Base-by-base conservation (phyloP, 2,329 filamentous ascomycete genomes). In the Curvularia spicifera region DNA sequence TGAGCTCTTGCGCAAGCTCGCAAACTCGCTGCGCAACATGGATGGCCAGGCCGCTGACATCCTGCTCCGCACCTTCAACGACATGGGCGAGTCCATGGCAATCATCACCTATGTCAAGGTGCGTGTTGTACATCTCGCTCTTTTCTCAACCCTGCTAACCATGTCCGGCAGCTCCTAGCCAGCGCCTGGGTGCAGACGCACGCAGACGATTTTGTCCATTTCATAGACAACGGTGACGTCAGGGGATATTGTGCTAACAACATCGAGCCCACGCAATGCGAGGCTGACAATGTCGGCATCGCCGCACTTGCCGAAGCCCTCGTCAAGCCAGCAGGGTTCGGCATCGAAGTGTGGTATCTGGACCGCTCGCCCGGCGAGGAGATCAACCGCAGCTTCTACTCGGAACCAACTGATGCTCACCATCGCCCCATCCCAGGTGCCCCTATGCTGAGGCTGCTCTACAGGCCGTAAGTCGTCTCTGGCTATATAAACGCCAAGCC, bases 201-300 rank as follows among this genome's bases (percentile, higher is more conserved):
- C 69, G 79, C 85, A 1, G 84, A 83, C 13, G 81, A 85, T 33
- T 97, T 93, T 71, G 82, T 87, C 65, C 85, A 86, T 7, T 98
- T 92, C 73, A 84, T 96, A 26, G 63, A 66, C 46, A 69, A 67
- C 51, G 66, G 66, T 47, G 85, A 86, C 51, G 80, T 95, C 35
- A 83, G 87, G 13, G 82, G 87, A 24, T 94, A 95, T 76, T 91
- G 90, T 73, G 76, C 83, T 39, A 83, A 84, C 13, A 85, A 84
- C 59, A 87, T 98, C 63, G 89, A 96, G 73, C 86, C 90, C 0
- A 84, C 89, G 15, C 85, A 89, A 66, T 87, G 88, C 50, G 94
- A 98, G 79, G 96, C 98, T 62, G 95, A 99, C 67, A 88, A 97
- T 69, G 81, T 97, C n/a, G 91, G 91, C 43, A 83, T 98, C 61